Base-by-base conservation (phyloP, 805 yeast species). In the Danielia oregonensis region DNA sequence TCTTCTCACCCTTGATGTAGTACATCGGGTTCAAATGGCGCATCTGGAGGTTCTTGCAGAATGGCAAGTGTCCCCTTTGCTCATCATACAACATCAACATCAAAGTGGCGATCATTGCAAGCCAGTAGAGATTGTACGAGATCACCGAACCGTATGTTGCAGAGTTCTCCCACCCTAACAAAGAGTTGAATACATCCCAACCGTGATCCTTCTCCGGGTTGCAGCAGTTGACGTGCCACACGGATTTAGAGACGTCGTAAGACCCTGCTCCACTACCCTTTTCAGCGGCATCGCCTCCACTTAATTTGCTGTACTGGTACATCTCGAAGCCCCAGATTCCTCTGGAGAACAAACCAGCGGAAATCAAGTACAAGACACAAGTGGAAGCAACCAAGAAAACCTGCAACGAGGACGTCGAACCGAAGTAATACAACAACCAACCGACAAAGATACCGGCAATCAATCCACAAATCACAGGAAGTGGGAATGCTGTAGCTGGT, bases 201-300 rank as follows among this genome's bases (percentile, higher is more conserved):
- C 97, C 97, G 50, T 82, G 79, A 63, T 83, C 91, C 39, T 73
- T 70, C 61, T 83, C 89, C 29, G 97, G 97, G 64, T 88, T 88
- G 70, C 97, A 91, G 68, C 97, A 91, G 74, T 91, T 88, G 42
- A 91, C 94, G 66, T 91, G 98, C 89, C 96, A 91, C 17, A 91
- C 96, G 9, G 84, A 65, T 53, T 74, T 74, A 32, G 70, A 52
- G 53, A 91, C 76, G 62, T 91, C 81, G 65, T 91, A 91, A 17
- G 97, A 82, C 56, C 98, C 98, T 27, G 95, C 91, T 49, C 98
- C 98, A 35, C 81, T 72, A 52, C 97, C 97, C 49, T 72, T 67
- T 63, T 91, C 97, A 24, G 96, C 74, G 17, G 94, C 96, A 67
- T 91, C 97, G 67, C 96, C 96, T 58, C 97, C 97, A 23, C 93